phyloP scores from a whole-genome alignment of 2,329 filamentous ascomycete genomes.

The Trichoderma atroviride region DNA sequence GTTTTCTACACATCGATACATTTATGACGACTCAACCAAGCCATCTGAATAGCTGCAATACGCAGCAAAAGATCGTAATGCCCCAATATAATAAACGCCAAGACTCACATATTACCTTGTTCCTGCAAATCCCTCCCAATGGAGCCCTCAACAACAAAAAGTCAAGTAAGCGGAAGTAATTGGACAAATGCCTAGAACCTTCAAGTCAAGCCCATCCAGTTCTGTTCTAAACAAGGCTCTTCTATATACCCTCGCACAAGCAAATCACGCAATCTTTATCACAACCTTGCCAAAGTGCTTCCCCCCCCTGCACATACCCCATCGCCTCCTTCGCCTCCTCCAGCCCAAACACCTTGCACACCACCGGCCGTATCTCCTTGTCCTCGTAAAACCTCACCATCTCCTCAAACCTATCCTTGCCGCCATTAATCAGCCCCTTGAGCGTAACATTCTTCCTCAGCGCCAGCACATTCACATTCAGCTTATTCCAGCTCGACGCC shows the following conservation, averaged over 20 bases:
- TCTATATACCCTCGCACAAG: background rate
- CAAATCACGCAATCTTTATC: slow-evolving; percentile 38
- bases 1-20: background rate
- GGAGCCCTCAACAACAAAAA: no score
- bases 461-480: slow-evolving; percentile 63
- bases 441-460: slow-evolving; percentile 50
- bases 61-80: no score
- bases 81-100: no score
- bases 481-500: slow-evolving; percentile 43
- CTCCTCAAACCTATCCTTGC: slow-evolving; percentile 56
- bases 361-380: slow-evolving; percentile 50
- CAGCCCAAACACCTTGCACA: slow-evolving; percentile 52
- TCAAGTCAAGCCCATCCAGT: background rate
- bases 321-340: slow-evolving; percentile 53
- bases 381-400: slow-evolving; percentile 52
- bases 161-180: no score
- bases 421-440: slow-evolving; percentile 64
- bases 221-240: background rate
- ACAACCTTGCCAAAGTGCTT: slow-evolving; percentile 62
- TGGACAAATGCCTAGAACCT: no score
- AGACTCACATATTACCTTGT: no score
- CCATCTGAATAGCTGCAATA: background rate
- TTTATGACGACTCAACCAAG: background rate
- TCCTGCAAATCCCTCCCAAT: no score
- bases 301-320: slow-evolving; percentile 54